These are phyloP conservation scores for Begonia fuchsioides DNA, from an alignment of 306 rosid species.

Conservation along the genomic window DNA sequence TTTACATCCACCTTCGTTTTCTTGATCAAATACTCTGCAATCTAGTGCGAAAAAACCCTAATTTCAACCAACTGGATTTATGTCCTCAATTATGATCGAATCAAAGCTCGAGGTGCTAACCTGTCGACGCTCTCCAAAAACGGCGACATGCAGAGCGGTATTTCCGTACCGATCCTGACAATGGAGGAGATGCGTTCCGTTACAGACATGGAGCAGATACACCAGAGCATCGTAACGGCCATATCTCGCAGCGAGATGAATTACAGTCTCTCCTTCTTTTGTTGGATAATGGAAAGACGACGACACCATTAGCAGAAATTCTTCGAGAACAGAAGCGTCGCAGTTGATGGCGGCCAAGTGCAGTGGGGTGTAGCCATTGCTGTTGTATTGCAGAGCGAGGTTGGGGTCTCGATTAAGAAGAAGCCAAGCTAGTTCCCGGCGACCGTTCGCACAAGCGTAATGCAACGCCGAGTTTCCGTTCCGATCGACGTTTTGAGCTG, in stretches of 20 bases:
- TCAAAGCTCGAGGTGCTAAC: constrained; percentile 16
- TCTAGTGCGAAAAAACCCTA: constrained; percentile 17
- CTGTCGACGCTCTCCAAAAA: constrained; percentile 30
- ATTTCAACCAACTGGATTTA: too few relatives aligned
- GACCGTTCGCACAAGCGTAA: constrained; percentile 25
- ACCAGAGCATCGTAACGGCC: constrained; percentile 36
- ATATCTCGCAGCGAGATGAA: constrained; percentile 56
- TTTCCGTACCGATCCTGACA: constrained; percentile 38
- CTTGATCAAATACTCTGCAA: constrained; percentile 51
- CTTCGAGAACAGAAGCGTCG: constrained; percentile 31
- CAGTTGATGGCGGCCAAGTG: constrained; percentile 54
- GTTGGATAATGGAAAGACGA: constrained; percentile 35
- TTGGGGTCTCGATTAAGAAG: constrained; percentile 31
- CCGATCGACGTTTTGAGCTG: constrained; percentile 23
- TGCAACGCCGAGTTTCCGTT: constrained; percentile 51
- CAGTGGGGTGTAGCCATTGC: constrained; percentile 49
- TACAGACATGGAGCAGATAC: constrained; percentile 27
- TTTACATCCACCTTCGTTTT: constrained; percentile 40
- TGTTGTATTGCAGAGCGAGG: constrained; percentile 33
- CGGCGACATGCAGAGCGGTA: constrained; percentile 54
- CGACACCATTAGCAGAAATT: constrained; percentile 22
- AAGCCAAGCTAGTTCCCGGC: constrained; percentile 33
- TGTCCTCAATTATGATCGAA: too few relatives aligned
- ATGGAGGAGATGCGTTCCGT: constrained; percentile 25
- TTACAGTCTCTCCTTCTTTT: constrained; percentile 45